Percentiles rank a stretch among this genome's conserved stretches.
Conservation (phyloP, 139 green algal species). For the Tetraselmis striata region DNA sequence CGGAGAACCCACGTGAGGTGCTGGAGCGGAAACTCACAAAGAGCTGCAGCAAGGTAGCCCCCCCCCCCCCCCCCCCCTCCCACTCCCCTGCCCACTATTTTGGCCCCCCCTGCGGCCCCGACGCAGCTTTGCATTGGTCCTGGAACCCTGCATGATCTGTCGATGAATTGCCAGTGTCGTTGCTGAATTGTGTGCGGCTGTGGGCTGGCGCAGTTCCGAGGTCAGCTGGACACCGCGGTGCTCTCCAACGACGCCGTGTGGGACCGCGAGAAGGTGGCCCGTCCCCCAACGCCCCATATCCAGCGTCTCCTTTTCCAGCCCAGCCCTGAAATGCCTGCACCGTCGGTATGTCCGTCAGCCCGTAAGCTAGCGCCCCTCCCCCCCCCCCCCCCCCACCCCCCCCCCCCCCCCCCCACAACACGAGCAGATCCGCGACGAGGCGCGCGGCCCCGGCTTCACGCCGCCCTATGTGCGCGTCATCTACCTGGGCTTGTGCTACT, state of each 20-base stretch:
- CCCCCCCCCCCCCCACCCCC: neutral
- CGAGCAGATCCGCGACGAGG: constrained; percentile 16
- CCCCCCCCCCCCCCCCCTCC: neutral
- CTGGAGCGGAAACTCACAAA: neutral
- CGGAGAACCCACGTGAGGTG: constrained; percentile 11
- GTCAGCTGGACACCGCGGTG: constrained; percentile 42
- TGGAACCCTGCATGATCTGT: neutral
- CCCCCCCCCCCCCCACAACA: constrained; percentile 41
- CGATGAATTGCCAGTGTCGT: neutral
- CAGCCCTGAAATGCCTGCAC: too few species aligned
- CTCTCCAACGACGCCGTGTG: constrained; percentile 74
- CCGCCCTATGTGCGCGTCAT: constrained; percentile 36
- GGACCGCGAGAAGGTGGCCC: constrained; percentile 51
- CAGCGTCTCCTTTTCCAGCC: too few species aligned
- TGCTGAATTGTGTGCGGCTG: too few species aligned
- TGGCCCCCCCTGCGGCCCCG: neutral
- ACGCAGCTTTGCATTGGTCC: neutral
- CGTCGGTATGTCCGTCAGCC: neutral
- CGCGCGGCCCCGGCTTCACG: constrained; percentile 3
- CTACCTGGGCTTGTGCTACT: constrained; percentile 62
- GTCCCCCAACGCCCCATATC: constrained; percentile 26
- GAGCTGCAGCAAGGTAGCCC: constrained; percentile 18
- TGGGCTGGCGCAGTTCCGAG: constrained; percentile 26
- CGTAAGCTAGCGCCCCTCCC: neutral
- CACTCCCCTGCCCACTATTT: too few species aligned